Conservation (phyloP, 2,329 filamentous ascomycete species). For the Aspergillus sp. region DNA sequence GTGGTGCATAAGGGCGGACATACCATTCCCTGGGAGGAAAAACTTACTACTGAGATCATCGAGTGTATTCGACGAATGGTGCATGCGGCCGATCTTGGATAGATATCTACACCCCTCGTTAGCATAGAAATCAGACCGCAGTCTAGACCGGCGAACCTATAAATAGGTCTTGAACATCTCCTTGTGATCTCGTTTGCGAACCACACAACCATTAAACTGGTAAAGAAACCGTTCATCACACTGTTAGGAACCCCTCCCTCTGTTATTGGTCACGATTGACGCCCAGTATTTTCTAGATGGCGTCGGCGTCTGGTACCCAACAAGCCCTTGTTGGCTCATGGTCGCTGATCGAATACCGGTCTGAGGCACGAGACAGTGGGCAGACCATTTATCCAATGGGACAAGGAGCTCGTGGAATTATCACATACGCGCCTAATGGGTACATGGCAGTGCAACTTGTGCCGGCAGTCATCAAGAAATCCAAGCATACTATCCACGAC, state of each 20-base stretch:
- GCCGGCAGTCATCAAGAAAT: neutral
- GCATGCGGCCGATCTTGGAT: neutral
- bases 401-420: neutral
- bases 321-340: constrained; percentile 1
- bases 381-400: neutral
- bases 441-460: neutral
- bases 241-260: too few relatives aligned
- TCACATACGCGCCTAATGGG: neutral
- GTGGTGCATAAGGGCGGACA: constrained; percentile 1
- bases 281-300: neutral
- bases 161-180: too few relatives aligned
- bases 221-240: too few relatives aligned
- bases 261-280: too few relatives aligned
- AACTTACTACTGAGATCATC: neutral
- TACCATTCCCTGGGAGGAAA: constrained; percentile 1
- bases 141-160: too few relatives aligned
- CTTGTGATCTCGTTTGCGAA: too few relatives aligned
- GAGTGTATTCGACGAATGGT: neutral
- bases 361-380: neutral
- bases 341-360: neutral
- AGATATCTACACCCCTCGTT: neutral
- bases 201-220: too few relatives aligned
- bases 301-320: neutral
- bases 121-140: neutral
- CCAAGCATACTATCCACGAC: neutral